These are phyloP conservation scores for Opeltia flavorubescens DNA, from an alignment of 495 filamentous ascomycete species.

Conservation along the genomic window DNA sequence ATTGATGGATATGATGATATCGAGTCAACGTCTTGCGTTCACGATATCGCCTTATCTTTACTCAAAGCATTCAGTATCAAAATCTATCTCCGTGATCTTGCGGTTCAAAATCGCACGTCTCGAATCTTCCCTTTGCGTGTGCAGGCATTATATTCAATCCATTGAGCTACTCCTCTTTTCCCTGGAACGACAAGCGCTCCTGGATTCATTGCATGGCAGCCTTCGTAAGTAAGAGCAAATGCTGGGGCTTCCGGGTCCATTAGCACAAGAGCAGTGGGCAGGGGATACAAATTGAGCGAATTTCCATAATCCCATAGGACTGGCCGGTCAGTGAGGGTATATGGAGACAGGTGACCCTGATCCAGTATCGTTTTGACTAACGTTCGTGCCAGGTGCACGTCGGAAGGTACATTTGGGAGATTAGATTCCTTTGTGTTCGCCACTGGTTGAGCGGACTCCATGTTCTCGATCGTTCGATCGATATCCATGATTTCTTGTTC, in stretches of 20 bases:
- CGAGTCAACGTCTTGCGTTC: too few relatives aligned
- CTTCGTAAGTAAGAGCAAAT: conserved; percentile 82
- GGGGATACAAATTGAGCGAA: conserved; percentile 66
- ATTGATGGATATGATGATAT: too few relatives aligned
- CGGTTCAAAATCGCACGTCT: conserved; percentile 25
- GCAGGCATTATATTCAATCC: conserved; percentile 72
- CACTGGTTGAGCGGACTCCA: conserved; percentile 10
- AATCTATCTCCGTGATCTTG: neutral
- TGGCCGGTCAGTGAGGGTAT: conserved; percentile 59
- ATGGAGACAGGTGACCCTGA: conserved; percentile 78
- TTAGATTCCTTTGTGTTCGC: conserved; percentile 10
- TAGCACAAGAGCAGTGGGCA: conserved; percentile 71
- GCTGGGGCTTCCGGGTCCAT: conserved; percentile 66
- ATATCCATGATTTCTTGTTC: conserved; percentile 30
- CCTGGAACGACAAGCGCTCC: conserved; percentile 55
- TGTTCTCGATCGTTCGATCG: conserved; percentile 18
- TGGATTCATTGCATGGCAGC: conserved; percentile 92
- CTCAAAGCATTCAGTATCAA: neutral
- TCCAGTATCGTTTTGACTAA: conserved; percentile 88
- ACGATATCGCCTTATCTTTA: too few relatives aligned
- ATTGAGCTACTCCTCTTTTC: conserved; percentile 49
- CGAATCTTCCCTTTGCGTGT: conserved; percentile 39
- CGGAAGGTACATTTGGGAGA: conserved; percentile 26
- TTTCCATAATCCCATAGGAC: conserved; percentile 76
- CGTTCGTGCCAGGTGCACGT: conserved; percentile 53